Evolutionary conservation across 176 grass and related monocot species (phyloP).

Genomic region (Chloris gayana): DNA sequence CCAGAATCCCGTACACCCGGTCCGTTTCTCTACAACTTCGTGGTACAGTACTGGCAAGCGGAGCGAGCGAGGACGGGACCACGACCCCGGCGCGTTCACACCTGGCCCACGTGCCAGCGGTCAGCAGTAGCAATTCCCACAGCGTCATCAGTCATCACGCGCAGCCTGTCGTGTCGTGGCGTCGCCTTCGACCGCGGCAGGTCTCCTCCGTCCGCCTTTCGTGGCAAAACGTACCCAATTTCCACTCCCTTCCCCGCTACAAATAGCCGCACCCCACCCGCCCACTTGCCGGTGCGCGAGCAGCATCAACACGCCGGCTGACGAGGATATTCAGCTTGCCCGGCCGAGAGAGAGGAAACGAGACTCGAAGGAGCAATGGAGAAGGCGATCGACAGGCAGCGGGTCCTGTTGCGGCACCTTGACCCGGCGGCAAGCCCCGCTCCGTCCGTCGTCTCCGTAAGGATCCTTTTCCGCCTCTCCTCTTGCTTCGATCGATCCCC

Average conservation of each 20-base stretch:
- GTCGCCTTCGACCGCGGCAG: neutral
- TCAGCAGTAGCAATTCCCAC: neutral
- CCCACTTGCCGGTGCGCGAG: neutral
- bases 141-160: neutral
- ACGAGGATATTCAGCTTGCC: neutral
- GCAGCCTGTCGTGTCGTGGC: no score
- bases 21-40: neutral
- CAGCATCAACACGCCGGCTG: neutral
- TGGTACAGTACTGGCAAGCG: neutral
- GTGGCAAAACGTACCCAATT: neutral
- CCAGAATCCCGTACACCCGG: neutral
- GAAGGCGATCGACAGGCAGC: conserved; percentile 85
- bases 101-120: neutral
- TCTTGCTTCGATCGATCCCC: neutral
- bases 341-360: neutral
- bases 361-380: conserved; percentile 57
- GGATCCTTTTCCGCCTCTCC: neutral
- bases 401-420: conserved; percentile 76
- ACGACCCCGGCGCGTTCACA: neutral
- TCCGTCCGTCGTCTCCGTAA: conserved; percentile 51
- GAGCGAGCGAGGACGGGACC: no score
- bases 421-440: conserved; percentile 39
- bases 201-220: neutral
- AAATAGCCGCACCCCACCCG: neutral
- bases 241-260: neutral